phyloP scores from a whole-genome alignment of 2,329 filamentous ascomycete species.

The Colletotrichum filicis region DNA sequence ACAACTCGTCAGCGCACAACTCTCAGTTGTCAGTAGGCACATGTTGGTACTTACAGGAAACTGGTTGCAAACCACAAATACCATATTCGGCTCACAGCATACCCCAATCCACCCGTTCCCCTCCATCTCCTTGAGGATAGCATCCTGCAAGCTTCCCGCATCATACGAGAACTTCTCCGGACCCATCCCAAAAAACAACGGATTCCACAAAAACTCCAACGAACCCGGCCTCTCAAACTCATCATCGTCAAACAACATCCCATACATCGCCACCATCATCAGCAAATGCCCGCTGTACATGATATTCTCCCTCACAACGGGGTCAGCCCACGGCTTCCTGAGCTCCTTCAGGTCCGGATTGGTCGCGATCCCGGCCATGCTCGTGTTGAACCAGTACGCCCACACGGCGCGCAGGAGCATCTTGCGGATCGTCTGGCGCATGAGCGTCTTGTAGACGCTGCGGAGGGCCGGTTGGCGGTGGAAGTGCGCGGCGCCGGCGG shows the following conservation, averaged over 20 bases:
- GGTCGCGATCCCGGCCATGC: slow-evolving; percentile 44
- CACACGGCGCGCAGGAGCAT: slow-evolving; percentile 55
- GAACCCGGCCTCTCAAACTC: slow-evolving; percentile 46
- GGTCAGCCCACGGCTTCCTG: slow-evolving; percentile 53
- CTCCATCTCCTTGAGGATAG: slow-evolving; percentile 51
- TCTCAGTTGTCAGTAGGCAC: slow-evolving; percentile 36
- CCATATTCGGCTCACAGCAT: slow-evolving; percentile 54
- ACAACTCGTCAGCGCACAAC: slow-evolving; percentile 17
- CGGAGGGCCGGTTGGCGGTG: slow-evolving; percentile 49
- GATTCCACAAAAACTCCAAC: slow-evolving; percentile 51
- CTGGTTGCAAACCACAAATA: slow-evolving; percentile 55
- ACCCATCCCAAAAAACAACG: slow-evolving; percentile 51
- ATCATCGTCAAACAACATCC: slow-evolving; percentile 55
- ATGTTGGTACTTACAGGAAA: slow-evolving; percentile 48
- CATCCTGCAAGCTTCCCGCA: slow-evolving; percentile 45
- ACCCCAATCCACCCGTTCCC: slow-evolving; percentile 50
- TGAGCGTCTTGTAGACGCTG: slow-evolving; percentile 45
- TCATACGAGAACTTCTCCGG: slow-evolving; percentile 47
- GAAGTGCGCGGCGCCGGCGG: slow-evolving; percentile 48
- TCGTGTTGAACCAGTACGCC: slow-evolving; percentile 54
- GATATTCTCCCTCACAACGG: slow-evolving; percentile 52
- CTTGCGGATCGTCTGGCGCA: slow-evolving; percentile 50
- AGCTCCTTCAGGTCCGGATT: slow-evolving; percentile 51
- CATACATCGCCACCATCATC: slow-evolving; percentile 51
- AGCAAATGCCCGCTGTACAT: slow-evolving; percentile 52